Conservation (phyloP, 179 eudicot species). For the Drosera spatulata region DNA sequence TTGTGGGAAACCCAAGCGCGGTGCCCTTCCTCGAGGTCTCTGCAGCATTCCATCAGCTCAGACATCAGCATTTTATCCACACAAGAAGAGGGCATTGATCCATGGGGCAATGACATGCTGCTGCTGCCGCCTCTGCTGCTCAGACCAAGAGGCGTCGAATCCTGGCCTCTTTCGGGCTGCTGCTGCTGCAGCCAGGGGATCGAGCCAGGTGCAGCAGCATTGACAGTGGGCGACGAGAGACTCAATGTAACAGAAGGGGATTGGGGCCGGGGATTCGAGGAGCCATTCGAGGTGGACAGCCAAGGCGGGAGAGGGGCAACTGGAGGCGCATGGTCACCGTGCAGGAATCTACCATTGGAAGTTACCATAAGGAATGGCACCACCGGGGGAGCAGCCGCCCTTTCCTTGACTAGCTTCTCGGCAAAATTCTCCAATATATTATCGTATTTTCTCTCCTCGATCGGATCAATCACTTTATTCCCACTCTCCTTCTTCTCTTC, state of each 20-base stretch:
- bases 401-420: constrained; percentile 66
- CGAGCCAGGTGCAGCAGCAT: constrained; percentile 24
- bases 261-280: constrained; percentile 4
- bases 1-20: constrained; percentile 61
- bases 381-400: constrained; percentile 5
- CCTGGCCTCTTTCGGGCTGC: constrained; percentile 29
- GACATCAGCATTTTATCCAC: constrained; percentile 34
- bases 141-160: constrained; percentile 10
- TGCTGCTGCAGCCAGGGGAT: constrained; percentile 27
- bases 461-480: constrained; percentile 33
- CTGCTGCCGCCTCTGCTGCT: constrained; percentile 2
- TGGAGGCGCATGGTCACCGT: constrained; percentile 25
- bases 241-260: constrained; percentile 64
- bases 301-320: constrained; percentile 58
- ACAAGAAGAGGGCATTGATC: constrained; percentile 4
- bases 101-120: constrained; percentile 11
- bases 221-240: constrained; percentile 44
- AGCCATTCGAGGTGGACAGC: constrained; percentile 47
- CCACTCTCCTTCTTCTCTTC: constrained; percentile 34
- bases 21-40: constrained; percentile 80
- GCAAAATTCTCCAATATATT: constrained; percentile 65
- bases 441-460: constrained; percentile 63
- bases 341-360: constrained; percentile 34
- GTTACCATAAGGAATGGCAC: constrained; percentile 30
- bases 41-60: constrained; percentile 55